phyloP scores from a whole-genome alignment of 805 yeast genomes.

The Yamadazyma endophytica region DNA sequence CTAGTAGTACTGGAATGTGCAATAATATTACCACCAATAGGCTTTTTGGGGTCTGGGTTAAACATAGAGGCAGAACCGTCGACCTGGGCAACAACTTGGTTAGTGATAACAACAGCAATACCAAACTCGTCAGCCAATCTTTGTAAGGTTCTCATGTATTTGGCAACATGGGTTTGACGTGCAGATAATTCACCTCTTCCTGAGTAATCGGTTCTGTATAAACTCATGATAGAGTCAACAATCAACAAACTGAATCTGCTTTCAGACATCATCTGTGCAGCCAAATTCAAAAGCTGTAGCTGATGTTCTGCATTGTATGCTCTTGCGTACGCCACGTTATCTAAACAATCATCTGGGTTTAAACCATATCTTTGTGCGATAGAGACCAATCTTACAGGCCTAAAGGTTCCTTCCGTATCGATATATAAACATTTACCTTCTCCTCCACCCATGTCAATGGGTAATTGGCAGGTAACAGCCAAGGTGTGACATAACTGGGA shows the following conservation, averaged over 20 bases:
- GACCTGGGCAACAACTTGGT: slow-evolving; percentile 97
- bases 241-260: slow-evolving; percentile 84
- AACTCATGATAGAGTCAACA: slow-evolving; percentile 97
- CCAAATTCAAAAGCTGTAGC: slow-evolving; percentile 76
- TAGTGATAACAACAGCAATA: slow-evolving; percentile 86
- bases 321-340: slow-evolving; percentile 95
- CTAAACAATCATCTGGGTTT: slow-evolving; percentile 90
- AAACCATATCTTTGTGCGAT: slow-evolving; percentile 90
- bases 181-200: slow-evolving; percentile 97
- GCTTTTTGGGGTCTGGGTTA: slow-evolving; percentile 96
- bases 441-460: slow-evolving; percentile 96
- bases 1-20: slow-evolving; percentile 97
- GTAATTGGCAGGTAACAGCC: slow-evolving; percentile 95
- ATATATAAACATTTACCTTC: slow-evolving; percentile 96
- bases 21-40: slow-evolving; percentile 96
- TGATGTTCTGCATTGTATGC: slow-evolving; percentile 98
- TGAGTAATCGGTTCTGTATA: slow-evolving; percentile 88
- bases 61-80: slow-evolving; percentile 81
- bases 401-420: slow-evolving; percentile 95
- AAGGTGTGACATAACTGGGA: slow-evolving; percentile 95
- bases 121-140: slow-evolving; percentile 97
- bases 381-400: slow-evolving; percentile 85
- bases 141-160: slow-evolving; percentile 86
- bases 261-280: slow-evolving; percentile 95
- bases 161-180: slow-evolving; percentile 90